Evolutionary conservation across 805 yeast species (phyloP).

Genomic region (Kuraishia capsulata): DNA sequence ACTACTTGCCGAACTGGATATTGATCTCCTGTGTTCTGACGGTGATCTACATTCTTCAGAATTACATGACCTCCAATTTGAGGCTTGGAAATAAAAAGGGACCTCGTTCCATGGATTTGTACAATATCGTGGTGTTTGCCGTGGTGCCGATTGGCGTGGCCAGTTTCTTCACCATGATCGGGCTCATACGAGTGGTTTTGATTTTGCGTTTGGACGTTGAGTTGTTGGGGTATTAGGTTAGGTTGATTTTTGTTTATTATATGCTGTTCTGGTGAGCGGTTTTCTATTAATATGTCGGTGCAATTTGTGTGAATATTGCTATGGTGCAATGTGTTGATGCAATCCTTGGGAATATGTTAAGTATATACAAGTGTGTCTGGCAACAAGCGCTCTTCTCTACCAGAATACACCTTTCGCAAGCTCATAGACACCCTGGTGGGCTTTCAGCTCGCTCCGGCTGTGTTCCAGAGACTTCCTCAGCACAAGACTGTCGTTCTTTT

Average conservation of each 20-base stretch:
- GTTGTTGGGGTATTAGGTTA: background rate
- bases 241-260: background rate
- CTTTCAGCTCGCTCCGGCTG: background rate
- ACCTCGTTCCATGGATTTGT: constrained; percentile 73
- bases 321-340: too few relatives aligned
- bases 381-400: too few relatives aligned
- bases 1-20: constrained; percentile 86
- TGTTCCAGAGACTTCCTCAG: background rate
- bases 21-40: constrained; percentile 81
- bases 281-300: background rate
- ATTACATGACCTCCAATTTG: constrained; percentile 74
- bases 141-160: constrained; percentile 98
- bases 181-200: constrained; percentile 63
- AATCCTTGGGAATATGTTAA: too few relatives aligned
- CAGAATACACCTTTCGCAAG: background rate
- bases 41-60: constrained; percentile 71
- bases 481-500: background rate
- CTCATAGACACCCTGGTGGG: background rate
- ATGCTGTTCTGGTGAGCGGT: too few relatives aligned
- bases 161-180: constrained; percentile 86
- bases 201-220: constrained; percentile 61
- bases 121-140: constrained; percentile 87
- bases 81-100: constrained; percentile 31
- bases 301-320: too few relatives aligned
- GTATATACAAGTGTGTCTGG: too few relatives aligned